These are phyloP conservation scores for Tolypocladium guangdongense DNA, from an alignment of 2,329 filamentous ascomycete genomes.

Conservation along the genomic window DNA sequence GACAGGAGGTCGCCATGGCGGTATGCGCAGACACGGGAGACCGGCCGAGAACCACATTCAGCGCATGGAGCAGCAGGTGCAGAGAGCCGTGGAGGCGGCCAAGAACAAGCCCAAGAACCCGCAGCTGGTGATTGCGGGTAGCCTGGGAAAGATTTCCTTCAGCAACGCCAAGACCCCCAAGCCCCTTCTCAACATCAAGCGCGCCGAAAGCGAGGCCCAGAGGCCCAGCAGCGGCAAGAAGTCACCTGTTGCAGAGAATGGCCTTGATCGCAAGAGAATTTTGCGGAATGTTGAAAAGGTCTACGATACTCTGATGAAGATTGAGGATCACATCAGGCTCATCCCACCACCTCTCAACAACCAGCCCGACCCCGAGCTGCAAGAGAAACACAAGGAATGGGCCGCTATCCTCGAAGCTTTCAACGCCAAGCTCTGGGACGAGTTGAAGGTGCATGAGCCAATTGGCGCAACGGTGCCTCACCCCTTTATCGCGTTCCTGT, in stretches of 20 bases:
- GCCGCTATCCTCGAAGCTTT: constrained; percentile 45
- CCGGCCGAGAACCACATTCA: constrained; percentile 96
- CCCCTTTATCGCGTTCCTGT: constrained; percentile 92
- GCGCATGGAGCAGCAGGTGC: constrained; percentile 98
- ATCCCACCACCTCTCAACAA: constrained; percentile 56
- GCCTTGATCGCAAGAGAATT: constrained; percentile 70
- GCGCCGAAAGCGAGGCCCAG: constrained; percentile 56
- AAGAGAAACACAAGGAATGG: constrained; percentile 73
- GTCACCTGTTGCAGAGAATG: constrained; percentile 22
- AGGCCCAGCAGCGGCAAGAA: constrained; percentile 40
- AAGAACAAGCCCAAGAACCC: constrained; percentile 98
- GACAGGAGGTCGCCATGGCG: constrained; percentile 73
- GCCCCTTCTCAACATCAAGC: constrained; percentile 90
- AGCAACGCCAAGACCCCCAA: constrained; percentile 98
- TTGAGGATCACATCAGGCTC: constrained; percentile 84
- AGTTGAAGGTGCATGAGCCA: constrained; percentile 86
- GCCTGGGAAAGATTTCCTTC: constrained; percentile 94
- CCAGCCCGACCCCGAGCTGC: constrained; percentile 48
- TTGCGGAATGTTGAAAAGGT: constrained; percentile 81
- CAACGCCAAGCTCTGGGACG: constrained; percentile 72
- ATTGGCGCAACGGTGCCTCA: constrained; percentile 69
- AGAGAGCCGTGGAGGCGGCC: constrained; percentile 90
- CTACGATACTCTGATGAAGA: constrained; percentile 79
- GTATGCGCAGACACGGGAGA: constrained; percentile 62
- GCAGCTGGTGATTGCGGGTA: constrained; percentile 91